Evolutionary conservation across 2,329 filamentous ascomycete genomes (phyloP).

Genomic region (Ampelomyces quisqualis): DNA sequence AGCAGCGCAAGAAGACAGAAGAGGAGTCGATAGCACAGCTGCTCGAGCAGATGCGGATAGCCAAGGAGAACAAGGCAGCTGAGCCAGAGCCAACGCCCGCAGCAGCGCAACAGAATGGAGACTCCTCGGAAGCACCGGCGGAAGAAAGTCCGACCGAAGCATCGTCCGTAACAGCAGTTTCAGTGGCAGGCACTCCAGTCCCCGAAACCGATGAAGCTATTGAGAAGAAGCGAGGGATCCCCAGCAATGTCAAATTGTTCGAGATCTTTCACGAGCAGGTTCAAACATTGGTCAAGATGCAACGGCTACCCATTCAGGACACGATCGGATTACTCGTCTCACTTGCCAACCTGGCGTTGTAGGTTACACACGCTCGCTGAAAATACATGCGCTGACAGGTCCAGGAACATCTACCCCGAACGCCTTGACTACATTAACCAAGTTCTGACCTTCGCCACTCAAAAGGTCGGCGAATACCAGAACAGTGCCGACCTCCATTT

Average conservation of each 20-base stretch:
- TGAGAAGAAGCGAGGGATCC: constrained; percentile 59
- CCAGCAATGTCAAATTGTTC: constrained; percentile 82
- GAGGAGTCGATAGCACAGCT: constrained; percentile 78
- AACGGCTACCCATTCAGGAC: constrained; percentile 89
- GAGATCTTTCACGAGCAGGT: constrained; percentile 98
- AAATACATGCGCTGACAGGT: constrained; percentile 24
- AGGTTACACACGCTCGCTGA: constrained; percentile 26
- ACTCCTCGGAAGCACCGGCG: constrained; percentile 24
- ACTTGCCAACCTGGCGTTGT: constrained; percentile 83
- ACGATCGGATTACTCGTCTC: constrained; percentile 94
- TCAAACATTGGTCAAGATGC: constrained; percentile 85
- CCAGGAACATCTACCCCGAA: constrained; percentile 84
- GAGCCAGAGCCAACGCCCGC: constrained; percentile 24
- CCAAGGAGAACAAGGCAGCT: constrained; percentile 55
- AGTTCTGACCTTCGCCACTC: constrained; percentile 81
- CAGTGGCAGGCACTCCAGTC: constrained; percentile 36
- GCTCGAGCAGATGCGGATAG: constrained; percentile 73
- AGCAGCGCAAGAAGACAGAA: constrained; percentile 75
- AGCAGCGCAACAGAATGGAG: constrained; percentile 39
- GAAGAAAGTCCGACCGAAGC: constrained; percentile 32
- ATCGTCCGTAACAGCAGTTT: constrained; percentile 32
- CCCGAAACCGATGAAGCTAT: constrained; percentile 46
- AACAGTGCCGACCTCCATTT: constrained; percentile 97
- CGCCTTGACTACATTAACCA: constrained; percentile 93
- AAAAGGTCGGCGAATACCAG: constrained; percentile 82